These are phyloP conservation scores for Areca catechu DNA, from an alignment of 176 grass and related monocot species.

Conservation along the genomic window DNA sequence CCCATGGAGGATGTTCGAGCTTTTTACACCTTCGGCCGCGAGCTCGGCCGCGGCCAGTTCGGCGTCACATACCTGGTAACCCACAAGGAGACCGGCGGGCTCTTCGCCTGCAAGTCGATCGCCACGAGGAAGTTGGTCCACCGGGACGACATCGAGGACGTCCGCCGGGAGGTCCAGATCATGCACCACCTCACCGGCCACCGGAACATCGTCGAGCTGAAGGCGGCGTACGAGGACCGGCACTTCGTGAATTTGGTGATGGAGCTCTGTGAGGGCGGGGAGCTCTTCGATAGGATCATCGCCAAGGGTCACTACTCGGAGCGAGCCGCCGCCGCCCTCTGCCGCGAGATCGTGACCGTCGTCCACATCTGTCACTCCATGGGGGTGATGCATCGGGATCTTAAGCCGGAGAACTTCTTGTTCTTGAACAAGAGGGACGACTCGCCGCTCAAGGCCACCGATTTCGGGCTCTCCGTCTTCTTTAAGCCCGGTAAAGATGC, in stretches of 20 bases:
- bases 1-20: conserved; percentile 86
- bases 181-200: conserved; percentile 98
- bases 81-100: conserved; percentile 49
- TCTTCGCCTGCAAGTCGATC: conserved; percentile 97
- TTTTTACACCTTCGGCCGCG: conserved; percentile 73
- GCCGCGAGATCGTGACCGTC: conserved; percentile 87
- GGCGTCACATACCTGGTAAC: conserved; percentile 96
- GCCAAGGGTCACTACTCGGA: conserved; percentile 86
- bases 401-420: conserved; percentile 96
- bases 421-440: conserved; percentile 73
- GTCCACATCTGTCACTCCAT: conserved; percentile 95
- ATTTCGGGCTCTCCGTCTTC: conserved; percentile 97
- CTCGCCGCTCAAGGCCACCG: conserved; percentile 90
- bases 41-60: conserved; percentile 89
- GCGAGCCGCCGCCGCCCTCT: conserved; percentile 73
- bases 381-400: conserved; percentile 97
- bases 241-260: conserved; percentile 96
- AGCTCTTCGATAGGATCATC: conserved; percentile 98
- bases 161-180: conserved; percentile 92
- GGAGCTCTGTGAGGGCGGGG: conserved; percentile 98
- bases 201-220: conserved; percentile 95
- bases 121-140: conserved; percentile 87
- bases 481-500: conserved; percentile 56
- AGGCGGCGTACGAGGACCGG: conserved; percentile 74
- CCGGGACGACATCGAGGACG: conserved; percentile 86